Evolutionary conservation across 768 basidiomycete species (phyloP).

Genomic region (Lactifluus rugatus): DNA sequence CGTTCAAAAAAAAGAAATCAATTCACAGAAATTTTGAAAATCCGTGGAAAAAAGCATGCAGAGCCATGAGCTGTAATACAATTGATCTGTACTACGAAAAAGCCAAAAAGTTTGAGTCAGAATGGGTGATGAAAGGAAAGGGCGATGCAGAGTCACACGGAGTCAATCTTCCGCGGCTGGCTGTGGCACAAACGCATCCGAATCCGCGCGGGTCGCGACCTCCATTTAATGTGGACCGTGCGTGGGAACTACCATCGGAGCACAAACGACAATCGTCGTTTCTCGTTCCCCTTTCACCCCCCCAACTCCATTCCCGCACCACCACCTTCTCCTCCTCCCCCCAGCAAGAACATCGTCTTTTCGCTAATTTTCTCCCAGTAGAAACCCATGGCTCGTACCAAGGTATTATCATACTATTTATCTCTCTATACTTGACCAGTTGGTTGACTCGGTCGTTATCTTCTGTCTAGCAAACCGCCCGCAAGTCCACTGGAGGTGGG

Average conservation of each 20-base stretch:
- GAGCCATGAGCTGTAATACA: neutral
- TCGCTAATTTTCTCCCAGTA: conserved; percentile 12
- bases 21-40: neutral
- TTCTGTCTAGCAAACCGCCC: conserved; percentile 92
- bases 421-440: conserved; percentile 1
- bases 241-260: conserved; percentile 21
- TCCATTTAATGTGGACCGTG: conserved; percentile 16
- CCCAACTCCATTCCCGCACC: conserved; percentile 12
- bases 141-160: conserved; percentile 6
- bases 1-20: conserved; percentile 5
- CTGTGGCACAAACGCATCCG: conserved; percentile 20
- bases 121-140: neutral
- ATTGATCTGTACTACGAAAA: neutral
- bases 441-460: conserved; percentile 22
- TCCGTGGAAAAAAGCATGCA: neutral
- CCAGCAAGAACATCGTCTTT: conserved; percentile 8
- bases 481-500: conserved; percentile 96
- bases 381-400: conserved; percentile 73
- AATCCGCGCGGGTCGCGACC: conserved; percentile 17
- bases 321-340: conserved; percentile 17
- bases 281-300: conserved; percentile 12
- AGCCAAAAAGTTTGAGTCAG: neutral
- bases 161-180: conserved; percentile 18
- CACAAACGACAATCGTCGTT: conserved; percentile 21
- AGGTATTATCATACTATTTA: conserved; percentile 36